These are phyloP conservation scores for Sporisorium graminicola DNA, from an alignment of 1,284 basidiomycete species.

Conservation along the genomic window DNA sequence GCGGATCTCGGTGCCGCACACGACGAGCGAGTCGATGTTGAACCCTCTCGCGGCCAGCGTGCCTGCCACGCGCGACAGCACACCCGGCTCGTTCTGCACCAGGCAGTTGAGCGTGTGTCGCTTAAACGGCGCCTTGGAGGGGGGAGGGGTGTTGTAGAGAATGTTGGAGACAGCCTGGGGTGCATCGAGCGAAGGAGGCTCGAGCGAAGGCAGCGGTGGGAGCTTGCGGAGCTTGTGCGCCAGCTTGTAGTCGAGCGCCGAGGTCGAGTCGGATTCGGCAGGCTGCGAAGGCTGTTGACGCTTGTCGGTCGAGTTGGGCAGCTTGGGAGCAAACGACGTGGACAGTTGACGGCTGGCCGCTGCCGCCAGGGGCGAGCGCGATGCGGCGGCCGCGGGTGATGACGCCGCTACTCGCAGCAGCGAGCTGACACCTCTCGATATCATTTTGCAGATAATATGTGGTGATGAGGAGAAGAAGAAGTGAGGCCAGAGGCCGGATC, in stretches of 20 bases:
- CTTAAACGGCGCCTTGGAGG: conserved; percentile 92
- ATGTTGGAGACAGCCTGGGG: conserved; percentile 70
- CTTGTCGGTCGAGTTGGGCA: conserved; percentile 39
- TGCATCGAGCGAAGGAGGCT: conserved; percentile 66
- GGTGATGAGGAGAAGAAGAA: conserved; percentile 6
- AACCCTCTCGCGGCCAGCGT: conserved; percentile 97
- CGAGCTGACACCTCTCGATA: conserved; percentile 41
- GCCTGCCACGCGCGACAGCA: conserved; percentile 95
- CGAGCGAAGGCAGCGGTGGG: conserved; percentile 67
- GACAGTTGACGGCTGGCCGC: conserved; percentile 12
- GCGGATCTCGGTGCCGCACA: conserved; percentile 96
- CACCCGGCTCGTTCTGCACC: conserved; percentile 99
- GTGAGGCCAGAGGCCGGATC: not conserved
- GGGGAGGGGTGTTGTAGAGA: conserved; percentile 85
- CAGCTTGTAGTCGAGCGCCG: conserved; percentile 92
- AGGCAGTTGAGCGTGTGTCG: conserved; percentile 98
- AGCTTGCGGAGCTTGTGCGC: conserved; percentile 72
- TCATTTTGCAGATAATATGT: conserved; percentile 20
- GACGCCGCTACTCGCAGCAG: conserved; percentile 32
- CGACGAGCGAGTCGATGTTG: conserved; percentile 98
- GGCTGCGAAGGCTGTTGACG: conserved; percentile 34
- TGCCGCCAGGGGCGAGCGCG: conserved; percentile 14
- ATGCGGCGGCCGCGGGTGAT: not conserved
- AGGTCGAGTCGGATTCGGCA: conserved; percentile 73
- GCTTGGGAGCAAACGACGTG: conserved; percentile 13